Evolutionary conservation across 495 filamentous ascomycete genomes (phyloP).

Genomic region (Saxophila tyrrhenica): DNA sequence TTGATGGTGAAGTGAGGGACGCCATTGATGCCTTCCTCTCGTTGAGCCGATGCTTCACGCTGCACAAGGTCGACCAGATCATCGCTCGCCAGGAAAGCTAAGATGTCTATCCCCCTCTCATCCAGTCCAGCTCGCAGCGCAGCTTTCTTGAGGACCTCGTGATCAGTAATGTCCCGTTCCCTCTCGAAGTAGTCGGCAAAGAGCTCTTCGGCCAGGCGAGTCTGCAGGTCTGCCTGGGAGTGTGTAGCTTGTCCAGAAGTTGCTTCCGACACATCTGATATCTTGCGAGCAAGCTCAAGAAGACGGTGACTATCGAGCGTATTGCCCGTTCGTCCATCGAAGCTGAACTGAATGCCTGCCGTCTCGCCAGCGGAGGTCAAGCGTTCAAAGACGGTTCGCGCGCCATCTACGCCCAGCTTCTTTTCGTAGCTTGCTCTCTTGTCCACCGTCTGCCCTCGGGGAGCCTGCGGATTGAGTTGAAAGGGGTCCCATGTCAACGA

Average conservation of each 20-base stretch:
- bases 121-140: slow-evolving; percentile 53
- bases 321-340: slow-evolving; percentile 60
- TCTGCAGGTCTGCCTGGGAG: slow-evolving; percentile 35
- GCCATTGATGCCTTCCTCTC: slow-evolving; percentile 51
- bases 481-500: slow-evolving; percentile 62
- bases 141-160: slow-evolving; percentile 44
- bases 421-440: not conserved
- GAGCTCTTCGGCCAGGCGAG: slow-evolving; percentile 51
- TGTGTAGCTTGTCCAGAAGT: not conserved
- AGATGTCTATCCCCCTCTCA: slow-evolving; percentile 35
- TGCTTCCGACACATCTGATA: slow-evolving; percentile 27
- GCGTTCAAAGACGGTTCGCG: slow-evolving; percentile 42
- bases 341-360: slow-evolving; percentile 61
- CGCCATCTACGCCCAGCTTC: not conserved
- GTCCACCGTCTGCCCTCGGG: slow-evolving; percentile 18
- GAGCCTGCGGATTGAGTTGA: slow-evolving; percentile 58
- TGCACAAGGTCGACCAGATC: slow-evolving; percentile 51
- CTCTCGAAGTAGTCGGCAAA: slow-evolving; percentile 67
- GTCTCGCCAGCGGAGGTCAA: slow-evolving; percentile 44
- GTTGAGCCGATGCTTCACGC: slow-evolving; percentile 30
- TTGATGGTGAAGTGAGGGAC: slow-evolving; percentile 54
- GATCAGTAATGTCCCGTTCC: slow-evolving; percentile 60
- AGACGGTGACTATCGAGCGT: slow-evolving; percentile 66
- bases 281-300: slow-evolving; percentile 52
- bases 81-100: slow-evolving; percentile 45